Base-by-base conservation (phyloP, 202 grass and related monocot genomes). In the Carex sylvatica region DNA sequence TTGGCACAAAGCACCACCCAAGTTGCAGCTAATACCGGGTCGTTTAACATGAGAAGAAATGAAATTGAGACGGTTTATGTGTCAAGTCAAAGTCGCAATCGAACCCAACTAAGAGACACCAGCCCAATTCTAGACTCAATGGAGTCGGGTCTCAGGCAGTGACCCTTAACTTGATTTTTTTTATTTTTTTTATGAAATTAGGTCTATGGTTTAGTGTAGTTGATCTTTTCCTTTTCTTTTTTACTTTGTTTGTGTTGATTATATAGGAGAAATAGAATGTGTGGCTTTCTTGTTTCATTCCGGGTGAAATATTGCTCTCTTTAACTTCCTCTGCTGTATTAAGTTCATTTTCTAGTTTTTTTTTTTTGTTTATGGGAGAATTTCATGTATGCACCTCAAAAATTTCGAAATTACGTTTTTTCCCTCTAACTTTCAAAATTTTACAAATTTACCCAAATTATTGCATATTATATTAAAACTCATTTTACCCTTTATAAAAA, bases 101-200 rank as follows among this genome's bases (percentile, higher is more conserved):
- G 59, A 10, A 82, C 75, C 76, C 38, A 84, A 38, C 49, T 87
- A 54, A 81, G 89, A 68, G 93, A 95, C 44, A 86, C 84, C 16
- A 86, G 87, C 65, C 63, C 84, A 70, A 84, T 90, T 69, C 51
- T 93, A 6, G 90, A 93, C 19, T 83, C 89, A 0, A 91, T 97
- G 84, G 89, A 93, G 77, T 42, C 91, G 5, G 96, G 96, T 12
- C 79, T 89, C 38, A 87, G 88, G 63, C 60, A 78, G 56, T 87
- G 87, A 87, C n/a, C 15, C 30, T 42, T 42, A 36, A 36, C 38
- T 46, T 35, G n/a, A 52, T 55, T 46, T 82, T 82, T 54, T 47
- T 80, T 3, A 26, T 54, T 56, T 13, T 35, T 75, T 3, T 26
- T 80, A 46, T 58, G 26, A 61, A 47, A 9, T 82, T 53, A 24